Evolutionary conservation across 768 basidiomycete genomes (phyloP).

Genomic region (Tephrocybe sp.): DNA sequence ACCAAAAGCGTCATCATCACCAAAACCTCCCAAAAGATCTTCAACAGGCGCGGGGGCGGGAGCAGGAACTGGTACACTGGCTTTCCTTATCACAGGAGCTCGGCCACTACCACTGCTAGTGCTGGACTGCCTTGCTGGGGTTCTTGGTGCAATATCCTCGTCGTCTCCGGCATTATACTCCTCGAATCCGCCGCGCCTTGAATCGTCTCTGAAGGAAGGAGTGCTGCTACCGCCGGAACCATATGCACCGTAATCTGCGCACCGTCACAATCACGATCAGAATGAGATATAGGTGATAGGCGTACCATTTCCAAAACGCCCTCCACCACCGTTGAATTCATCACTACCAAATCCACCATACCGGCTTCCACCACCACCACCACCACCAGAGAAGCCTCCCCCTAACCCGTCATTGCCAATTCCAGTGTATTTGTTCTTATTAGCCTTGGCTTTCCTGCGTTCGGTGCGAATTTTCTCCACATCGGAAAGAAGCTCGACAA

Average conservation of each 20-base stretch:
- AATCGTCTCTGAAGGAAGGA: constrained; percentile 54
- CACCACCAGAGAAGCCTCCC: constrained; percentile 47
- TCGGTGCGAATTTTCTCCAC: constrained; percentile 88
- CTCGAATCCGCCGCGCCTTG: constrained; percentile 65
- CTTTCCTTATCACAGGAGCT: constrained; percentile 32
- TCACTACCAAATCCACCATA: constrained; percentile 47
- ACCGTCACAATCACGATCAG: background rate
- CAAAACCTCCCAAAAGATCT: constrained; percentile 77
- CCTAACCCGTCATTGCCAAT: constrained; percentile 78
- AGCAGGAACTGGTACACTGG: constrained; percentile 35
- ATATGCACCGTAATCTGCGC: constrained; percentile 15
- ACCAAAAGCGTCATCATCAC: constrained; percentile 60
- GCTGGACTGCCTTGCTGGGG: constrained; percentile 28
- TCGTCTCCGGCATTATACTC: constrained; percentile 98
- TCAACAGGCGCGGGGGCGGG: constrained; percentile 39
- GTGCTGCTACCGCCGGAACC: constrained; percentile 28
- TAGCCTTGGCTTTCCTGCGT: constrained; percentile 88
- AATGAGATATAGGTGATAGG: background rate
- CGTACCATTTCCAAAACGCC: constrained; percentile 21
- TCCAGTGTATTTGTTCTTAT: constrained; percentile 88
- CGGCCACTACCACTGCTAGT: constrained; percentile 14
- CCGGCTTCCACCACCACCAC: constrained; percentile 49
- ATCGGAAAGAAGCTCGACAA: constrained; percentile 89
- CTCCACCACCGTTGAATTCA: constrained; percentile 25
- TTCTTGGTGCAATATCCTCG: constrained; percentile 43